Conservation (phyloP, 2,329 filamentous ascomycete genomes). For the Cordyceps cateniannulata region DNA sequence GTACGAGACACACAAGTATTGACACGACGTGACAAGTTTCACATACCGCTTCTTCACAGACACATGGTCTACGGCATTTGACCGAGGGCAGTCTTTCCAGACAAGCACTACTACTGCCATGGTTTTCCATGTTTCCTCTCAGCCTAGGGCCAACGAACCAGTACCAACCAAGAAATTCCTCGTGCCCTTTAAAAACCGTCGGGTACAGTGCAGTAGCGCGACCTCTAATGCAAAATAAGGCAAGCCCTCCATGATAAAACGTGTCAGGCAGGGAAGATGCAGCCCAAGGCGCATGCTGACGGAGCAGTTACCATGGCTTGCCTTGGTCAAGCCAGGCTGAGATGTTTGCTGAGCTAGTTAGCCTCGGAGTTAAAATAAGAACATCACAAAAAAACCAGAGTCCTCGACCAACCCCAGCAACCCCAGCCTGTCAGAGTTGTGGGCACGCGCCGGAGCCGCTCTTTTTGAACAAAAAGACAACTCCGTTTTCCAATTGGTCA, state of each 20-base stretch:
- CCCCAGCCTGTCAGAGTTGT: no score
- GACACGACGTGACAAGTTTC: not conserved
- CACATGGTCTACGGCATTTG: not conserved
- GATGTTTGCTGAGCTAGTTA: not conserved
- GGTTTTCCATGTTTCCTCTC: no score
- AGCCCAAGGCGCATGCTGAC: not conserved
- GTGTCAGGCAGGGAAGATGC: not conserved
- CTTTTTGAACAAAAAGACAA: no score
- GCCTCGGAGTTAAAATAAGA: not conserved
- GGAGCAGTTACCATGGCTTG: not conserved
- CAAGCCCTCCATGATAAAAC: not conserved
- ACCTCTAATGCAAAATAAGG: not conserved
- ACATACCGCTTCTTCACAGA: not conserved
- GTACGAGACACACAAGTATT: not conserved
- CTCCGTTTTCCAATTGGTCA: no score
- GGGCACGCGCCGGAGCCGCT: no score
- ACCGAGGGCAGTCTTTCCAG: no score
- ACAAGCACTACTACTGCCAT: no score
- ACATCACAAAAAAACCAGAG: not conserved
- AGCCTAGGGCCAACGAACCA: no score
- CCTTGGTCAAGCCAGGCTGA: not conserved
- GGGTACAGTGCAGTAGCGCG: not conserved
- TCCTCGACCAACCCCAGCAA: no score
- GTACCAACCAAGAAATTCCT: not conserved
- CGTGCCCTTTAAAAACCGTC: not conserved